Conservation (phyloP, 805 yeast species). For the Jamesozyma spencerorum region DNA sequence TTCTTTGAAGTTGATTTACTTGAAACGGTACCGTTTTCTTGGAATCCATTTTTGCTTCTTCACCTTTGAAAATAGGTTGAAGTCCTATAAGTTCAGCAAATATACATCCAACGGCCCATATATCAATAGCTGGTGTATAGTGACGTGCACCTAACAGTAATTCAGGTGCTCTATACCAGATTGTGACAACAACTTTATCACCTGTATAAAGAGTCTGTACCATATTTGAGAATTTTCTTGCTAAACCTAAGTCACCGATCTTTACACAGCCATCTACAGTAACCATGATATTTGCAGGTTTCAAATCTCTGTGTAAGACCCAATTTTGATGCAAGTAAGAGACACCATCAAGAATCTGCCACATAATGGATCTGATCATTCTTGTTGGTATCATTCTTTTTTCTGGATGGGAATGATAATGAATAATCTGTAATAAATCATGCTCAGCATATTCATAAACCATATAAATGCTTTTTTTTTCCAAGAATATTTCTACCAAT, state of each 20-base stretch:
- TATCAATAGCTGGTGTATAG: slow-evolving; percentile 84
- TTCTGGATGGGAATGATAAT: slow-evolving; percentile 87
- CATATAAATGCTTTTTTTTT: slow-evolving; percentile 85
- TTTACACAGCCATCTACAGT: slow-evolving; percentile 83
- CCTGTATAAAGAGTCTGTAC: slow-evolving; percentile 81
- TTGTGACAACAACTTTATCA: slow-evolving; percentile 92
- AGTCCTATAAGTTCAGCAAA: slow-evolving; percentile 82
- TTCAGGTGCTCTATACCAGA: slow-evolving; percentile 96
- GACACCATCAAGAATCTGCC: slow-evolving; percentile 91
- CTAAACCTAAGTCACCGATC: slow-evolving; percentile 90
- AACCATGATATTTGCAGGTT: slow-evolving; percentile 97
- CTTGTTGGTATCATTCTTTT: slow-evolving; percentile 65
- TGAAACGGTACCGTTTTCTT: slow-evolving; percentile 92
- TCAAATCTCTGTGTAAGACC: slow-evolving; percentile 90
- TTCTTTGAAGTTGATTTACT: slow-evolving; percentile 81
- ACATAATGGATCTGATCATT: slow-evolving; percentile 73
- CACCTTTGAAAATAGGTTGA: slow-evolving; percentile 93
- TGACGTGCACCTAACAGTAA: slow-evolving; percentile 82
- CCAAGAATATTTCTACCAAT: slow-evolving; percentile 74
- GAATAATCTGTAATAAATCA: slow-evolving; percentile 88
- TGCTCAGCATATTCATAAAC: slow-evolving; percentile 95
- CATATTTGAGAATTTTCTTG: slow-evolving; percentile 79
- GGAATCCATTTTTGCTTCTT: slow-evolving; percentile 91
- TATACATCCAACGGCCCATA: slow-evolving; percentile 95
- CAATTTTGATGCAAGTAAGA: slow-evolving; percentile 89